Evolutionary conservation across 2,329 filamentous ascomycete species (phyloP).

Genomic region (Phialophora tarda): DNA sequence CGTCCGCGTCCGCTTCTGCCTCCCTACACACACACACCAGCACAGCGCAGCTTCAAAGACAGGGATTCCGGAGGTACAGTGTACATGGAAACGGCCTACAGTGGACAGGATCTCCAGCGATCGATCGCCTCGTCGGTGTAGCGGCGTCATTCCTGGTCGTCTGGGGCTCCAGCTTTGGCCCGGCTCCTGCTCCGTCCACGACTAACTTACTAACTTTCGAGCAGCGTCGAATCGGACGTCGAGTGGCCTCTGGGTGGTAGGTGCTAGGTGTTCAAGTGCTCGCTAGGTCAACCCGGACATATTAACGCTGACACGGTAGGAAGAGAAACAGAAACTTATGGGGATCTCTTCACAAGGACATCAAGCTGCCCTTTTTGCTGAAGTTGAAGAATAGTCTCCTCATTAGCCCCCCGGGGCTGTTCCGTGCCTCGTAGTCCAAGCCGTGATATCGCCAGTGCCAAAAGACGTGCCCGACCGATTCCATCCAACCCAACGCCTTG

Average conservation of each 20-base stretch:
- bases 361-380: not conserved
- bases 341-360: not conserved
- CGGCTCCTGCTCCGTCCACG: not conserved
- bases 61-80: too few relatives aligned
- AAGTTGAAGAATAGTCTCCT: not conserved
- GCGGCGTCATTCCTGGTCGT: not conserved
- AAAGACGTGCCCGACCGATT: not conserved
- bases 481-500: constrained; percentile 29
- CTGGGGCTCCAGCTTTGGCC: too few relatives aligned
- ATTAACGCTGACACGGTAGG: not conserved
- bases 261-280: not conserved
- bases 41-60: not conserved
- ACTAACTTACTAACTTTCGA: not conserved
- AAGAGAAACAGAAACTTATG: not conserved
- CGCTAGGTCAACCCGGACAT: not conserved
- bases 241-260: not conserved
- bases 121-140: not conserved
- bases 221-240: not conserved
- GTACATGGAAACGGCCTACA: too few relatives aligned
- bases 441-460: not conserved
- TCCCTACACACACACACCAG: not conserved
- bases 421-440: not conserved
- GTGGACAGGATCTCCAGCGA: too few relatives aligned
- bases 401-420: not conserved
- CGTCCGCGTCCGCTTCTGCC: not conserved